phyloP scores from a whole-genome alignment of 2,329 filamentous ascomycete species.

The Calonectria crousiana region DNA sequence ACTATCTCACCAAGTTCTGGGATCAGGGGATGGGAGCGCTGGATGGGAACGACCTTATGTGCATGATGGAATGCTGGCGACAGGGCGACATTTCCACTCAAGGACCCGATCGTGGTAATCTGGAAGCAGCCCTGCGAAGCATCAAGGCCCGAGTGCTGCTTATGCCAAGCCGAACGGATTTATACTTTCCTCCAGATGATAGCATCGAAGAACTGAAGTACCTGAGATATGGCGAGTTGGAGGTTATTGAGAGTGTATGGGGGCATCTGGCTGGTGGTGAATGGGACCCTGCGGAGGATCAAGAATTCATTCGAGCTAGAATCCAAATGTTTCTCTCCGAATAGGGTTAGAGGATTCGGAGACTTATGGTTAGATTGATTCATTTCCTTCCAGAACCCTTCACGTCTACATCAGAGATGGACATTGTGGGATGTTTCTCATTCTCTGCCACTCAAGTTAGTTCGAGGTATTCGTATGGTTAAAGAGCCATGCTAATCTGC shows the following conservation, averaged over 20 bases:
- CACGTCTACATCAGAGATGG: not conserved
- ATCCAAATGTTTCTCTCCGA: not conserved
- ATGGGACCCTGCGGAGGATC: slow-evolving; percentile 13
- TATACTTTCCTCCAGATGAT: slow-evolving; percentile 23
- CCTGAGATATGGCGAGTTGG: slow-evolving; percentile 9
- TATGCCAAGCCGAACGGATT: slow-evolving; percentile 19
- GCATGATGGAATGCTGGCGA: slow-evolving; percentile 18
- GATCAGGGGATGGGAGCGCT: slow-evolving; percentile 15
- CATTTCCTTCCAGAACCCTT: not conserved
- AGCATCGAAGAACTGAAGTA: slow-evolving; percentile 16
- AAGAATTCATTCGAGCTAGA: slow-evolving; percentile 10
- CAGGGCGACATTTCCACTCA: slow-evolving; percentile 16
- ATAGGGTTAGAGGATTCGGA: not conserved
- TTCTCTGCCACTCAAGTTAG: not conserved
- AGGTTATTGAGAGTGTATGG: slow-evolving; percentile 24
- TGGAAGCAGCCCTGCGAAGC: not conserved
- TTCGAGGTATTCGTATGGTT: not conserved
- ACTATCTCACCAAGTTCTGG: slow-evolving; percentile 18
- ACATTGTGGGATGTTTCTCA: no score
- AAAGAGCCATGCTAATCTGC: no score
- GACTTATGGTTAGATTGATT: not conserved
- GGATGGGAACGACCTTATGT: slow-evolving; percentile 19
- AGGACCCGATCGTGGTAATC: not conserved
- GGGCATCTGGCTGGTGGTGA: slow-evolving; percentile 22
- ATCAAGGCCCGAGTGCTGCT: slow-evolving; percentile 19